Base-by-base conservation (phyloP, 2,329 filamentous ascomycete genomes). In the Hypoxylon sp. region DNA sequence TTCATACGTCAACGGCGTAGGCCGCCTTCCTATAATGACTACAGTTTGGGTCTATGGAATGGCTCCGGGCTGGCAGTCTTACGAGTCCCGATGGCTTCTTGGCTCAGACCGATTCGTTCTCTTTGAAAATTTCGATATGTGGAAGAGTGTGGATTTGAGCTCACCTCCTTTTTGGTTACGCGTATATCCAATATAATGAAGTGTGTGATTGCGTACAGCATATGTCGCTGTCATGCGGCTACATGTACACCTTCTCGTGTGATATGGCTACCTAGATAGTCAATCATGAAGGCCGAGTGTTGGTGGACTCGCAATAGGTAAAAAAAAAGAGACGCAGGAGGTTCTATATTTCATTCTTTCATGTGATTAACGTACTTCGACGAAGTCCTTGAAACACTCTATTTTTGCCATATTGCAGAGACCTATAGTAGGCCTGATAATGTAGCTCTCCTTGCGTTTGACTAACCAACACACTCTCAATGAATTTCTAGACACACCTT, bases 221-320 rank as follows among this genome's bases (percentile, higher is more conserved):
- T 62, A 57, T 70, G 66, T 54, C 62, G 67, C 50, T 68, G 69
- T 73, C 69, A 73, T 48, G 53, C 11, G 50, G 47, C 37, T 51
- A 54, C 46, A 37, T 67, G 54, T 62, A 66, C 50, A 34, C 47
- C 47, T 60, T 25, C 64, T 62, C 34, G 47, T 37, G 61, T 4
- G 50, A 45, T 63, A 43, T 56, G 53, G 67, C 64, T 63, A 56
- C 62, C n/a, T n/a, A n/a, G n/a, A n/a, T n/a, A n/a, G n/a, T 50
- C 54, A 29, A 53, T 43, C 27, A 52, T 32, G 41, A 45, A 50
- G 52, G 63, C 50, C 16, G 12, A 21, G 30, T n/a, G 29, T 29
- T 41, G 32, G 27, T 27, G 12, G 7, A 11, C 34, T 65, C 60
- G 46, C n/a, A n/a, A n/a, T 32, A 30, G 56, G 11, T 32, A 39